These are phyloP conservation scores for Fusarium acutatum DNA, from an alignment of 2,329 filamentous ascomycete genomes.

Conservation along the genomic window DNA sequence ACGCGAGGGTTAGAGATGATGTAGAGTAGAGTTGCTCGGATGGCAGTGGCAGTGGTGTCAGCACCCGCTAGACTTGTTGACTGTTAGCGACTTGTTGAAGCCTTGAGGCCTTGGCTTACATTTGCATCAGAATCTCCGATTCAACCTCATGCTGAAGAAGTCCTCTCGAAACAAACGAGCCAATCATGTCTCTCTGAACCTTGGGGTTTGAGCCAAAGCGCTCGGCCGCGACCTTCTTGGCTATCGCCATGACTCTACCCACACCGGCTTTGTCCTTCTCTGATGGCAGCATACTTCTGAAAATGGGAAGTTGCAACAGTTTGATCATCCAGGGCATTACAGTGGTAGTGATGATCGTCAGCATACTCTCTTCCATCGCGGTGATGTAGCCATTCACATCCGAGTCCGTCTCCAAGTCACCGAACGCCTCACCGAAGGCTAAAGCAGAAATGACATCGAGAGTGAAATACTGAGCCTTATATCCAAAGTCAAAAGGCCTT, in stretches of 20 bases:
- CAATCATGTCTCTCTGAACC: neutral
- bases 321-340: neutral
- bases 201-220: neutral
- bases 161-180: neutral
- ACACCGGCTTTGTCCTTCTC: neutral
- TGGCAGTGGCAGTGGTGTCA: neutral
- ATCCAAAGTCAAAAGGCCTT: neutral
- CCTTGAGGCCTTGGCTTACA: neutral
- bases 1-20: neutral
- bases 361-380: neutral
- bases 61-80: neutral
- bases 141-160: neutral
- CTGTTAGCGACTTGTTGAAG: fast-evolving
- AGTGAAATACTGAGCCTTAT: neutral
- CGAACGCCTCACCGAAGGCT: neutral
- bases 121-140: neutral
- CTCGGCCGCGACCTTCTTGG: neutral
- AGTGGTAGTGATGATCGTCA: neutral
- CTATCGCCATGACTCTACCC: neutral
- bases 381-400: neutral
- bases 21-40: neutral
- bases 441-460: neutral
- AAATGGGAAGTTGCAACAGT: neutral
- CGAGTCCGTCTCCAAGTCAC: neutral
- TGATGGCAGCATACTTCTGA: neutral